Conservation (phyloP, 2,329 filamentous ascomycete species). For the Hypoxylon sp. region DNA sequence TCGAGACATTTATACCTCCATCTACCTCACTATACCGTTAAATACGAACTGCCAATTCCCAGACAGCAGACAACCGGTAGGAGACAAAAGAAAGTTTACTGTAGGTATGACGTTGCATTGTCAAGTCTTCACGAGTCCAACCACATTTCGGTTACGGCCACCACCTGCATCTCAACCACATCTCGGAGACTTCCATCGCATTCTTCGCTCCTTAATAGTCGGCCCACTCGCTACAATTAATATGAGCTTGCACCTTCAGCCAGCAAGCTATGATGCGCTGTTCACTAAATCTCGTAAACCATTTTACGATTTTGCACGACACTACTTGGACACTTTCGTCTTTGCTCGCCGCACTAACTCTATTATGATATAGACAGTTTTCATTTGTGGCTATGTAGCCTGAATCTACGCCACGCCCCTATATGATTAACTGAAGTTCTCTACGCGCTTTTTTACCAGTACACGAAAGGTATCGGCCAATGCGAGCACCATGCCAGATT, state of each 20-base stretch:
- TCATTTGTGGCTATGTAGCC: constrained; percentile 29
- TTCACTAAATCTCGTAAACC: constrained; percentile 18
- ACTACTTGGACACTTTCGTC: constrained; percentile 1
- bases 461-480: constrained; percentile 39
- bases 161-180: constrained; percentile 31
- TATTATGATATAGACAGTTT: constrained; percentile 18
- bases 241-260: constrained; percentile 8
- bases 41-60: constrained; percentile 4
- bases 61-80: background rate
- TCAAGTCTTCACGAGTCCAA: constrained; percentile 34
- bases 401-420: constrained; percentile 1
- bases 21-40: background rate
- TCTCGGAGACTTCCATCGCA: constrained; percentile 34
- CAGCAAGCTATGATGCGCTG: constrained; percentile 5
- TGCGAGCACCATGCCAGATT: constrained; percentile 48
- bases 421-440: constrained; percentile 34
- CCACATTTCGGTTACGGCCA: constrained; percentile 34
- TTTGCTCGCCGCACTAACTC: constrained; percentile 31
- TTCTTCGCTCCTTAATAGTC: constrained; percentile 25
- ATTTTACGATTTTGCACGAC: constrained; percentile 11
- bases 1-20: background rate
- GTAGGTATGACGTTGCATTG: constrained; percentile 51
- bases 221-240: constrained; percentile 19
- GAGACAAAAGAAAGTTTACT: constrained; percentile 14
- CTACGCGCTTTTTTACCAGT: constrained; percentile 18